These are phyloP conservation scores for Tephrocybe sp. DNA, from an alignment of 768 basidiomycete species.

Conservation along the genomic window DNA sequence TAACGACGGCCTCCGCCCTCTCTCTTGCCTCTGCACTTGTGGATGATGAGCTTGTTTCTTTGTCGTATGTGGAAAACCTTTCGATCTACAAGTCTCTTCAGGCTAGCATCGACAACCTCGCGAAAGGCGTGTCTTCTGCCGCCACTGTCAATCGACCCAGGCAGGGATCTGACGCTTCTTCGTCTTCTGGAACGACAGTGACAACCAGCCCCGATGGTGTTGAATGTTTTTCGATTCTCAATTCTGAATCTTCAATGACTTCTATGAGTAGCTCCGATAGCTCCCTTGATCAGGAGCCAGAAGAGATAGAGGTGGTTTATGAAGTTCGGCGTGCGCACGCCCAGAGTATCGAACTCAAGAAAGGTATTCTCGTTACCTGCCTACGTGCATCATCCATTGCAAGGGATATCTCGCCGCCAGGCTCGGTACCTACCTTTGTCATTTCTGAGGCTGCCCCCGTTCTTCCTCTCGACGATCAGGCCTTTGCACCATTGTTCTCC, in stretches of 20 bases:
- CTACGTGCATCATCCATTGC: constrained; percentile 16
- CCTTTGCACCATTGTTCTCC: constrained; percentile 9
- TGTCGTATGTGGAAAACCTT: constrained; percentile 15
- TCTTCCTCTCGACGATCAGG: constrained; percentile 5
- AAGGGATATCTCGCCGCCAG: background rate
- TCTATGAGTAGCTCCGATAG: constrained; percentile 21
- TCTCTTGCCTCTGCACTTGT: background rate
- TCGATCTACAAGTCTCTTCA: constrained; percentile 24
- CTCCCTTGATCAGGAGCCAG: constrained; percentile 16
- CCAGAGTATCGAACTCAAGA: constrained; percentile 51
- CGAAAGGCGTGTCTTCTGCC: constrained; percentile 10
- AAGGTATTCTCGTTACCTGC: constrained; percentile 41
- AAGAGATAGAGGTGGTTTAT: constrained; percentile 33
- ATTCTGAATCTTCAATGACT: constrained; percentile 21
- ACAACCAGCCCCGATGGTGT: constrained; percentile 20
- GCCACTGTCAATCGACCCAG: constrained; percentile 18
- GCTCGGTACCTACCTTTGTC: constrained; percentile 21
- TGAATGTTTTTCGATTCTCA: constrained; percentile 18
- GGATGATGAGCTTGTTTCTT: background rate
- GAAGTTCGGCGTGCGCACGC: constrained; percentile 48
- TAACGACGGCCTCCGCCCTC: background rate
- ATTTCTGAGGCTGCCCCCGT: constrained; percentile 20
- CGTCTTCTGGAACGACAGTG: constrained; percentile 28
- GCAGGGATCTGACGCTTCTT: constrained; percentile 31
- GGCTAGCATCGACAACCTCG: constrained; percentile 23